Evolutionary conservation across 2,329 filamentous ascomycete genomes (phyloP), one percentile per base, ranked within the genome.

Genomic region (Penicillium occitanis): DNA sequence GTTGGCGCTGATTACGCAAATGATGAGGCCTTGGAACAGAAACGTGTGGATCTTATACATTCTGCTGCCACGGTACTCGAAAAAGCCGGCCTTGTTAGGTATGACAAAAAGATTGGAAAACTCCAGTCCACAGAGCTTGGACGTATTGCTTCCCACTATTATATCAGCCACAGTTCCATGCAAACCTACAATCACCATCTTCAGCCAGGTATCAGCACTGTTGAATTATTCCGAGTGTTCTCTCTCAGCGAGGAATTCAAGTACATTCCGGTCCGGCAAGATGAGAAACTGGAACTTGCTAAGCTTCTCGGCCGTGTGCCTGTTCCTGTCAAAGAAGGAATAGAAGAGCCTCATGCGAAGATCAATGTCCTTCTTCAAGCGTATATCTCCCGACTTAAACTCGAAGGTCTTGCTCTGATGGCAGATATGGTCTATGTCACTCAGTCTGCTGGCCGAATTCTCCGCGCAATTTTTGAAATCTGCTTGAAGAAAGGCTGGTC

Each of bases 401-500:
- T 99, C 0, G 94, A 98, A 68, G 95, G 95, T 1, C 84, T 99
- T 64, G 95, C 95, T 2, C 82, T 99, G 68, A 98, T 99, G 94
- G 94, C 95, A 33, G 95, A 99, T 77, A 90, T 99, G 84, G 95
- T 99, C 3, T 99, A 99, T 73, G 94, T 99, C 64, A 99, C 95
- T 1, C 96, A 99, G 76, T 98, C 94, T 28, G 95, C 95, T 60
- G 95, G 95, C 37, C 92, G 95, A 86, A 97, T 99, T 71, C 83
- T 99, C 55, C 89, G 95, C 65, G 95, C 95, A 0, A 90, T 99
- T 60, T 99, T 98, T 71, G 96, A 99, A 80, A 98, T 99, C 64
- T 90, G 91, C n/a, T 81, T 99, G 70, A 96, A 94, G 81, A 97
- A 97, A 79, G 94, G 94, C 40, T 99, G 94, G 94, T 88, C 95